These are phyloP conservation scores for Tetrapisispora iriomotensis DNA, from an alignment of 805 yeast species.

Conservation along the genomic window DNA sequence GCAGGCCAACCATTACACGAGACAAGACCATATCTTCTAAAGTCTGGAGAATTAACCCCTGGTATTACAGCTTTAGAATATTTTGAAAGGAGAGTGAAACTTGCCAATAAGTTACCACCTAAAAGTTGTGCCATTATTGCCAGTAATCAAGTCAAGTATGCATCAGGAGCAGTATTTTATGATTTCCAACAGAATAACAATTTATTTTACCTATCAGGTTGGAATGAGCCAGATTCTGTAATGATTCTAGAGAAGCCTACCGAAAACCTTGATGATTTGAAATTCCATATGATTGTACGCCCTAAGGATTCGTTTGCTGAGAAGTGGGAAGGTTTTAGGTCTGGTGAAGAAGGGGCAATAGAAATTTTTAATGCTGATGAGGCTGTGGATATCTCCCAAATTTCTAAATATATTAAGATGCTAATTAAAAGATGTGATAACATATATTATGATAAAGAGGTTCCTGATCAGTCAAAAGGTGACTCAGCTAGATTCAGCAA, in stretches of 20 bases:
- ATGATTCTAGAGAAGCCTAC: slow-evolving; percentile 54
- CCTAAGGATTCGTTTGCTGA: slow-evolving; percentile 70
- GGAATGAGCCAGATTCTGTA: slow-evolving; percentile 81
- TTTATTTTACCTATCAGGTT: slow-evolving; percentile 78
- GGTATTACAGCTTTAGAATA: slow-evolving; percentile 83
- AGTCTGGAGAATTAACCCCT: slow-evolving; percentile 74
- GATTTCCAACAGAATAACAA: slow-evolving; percentile 90
- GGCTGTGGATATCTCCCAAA: slow-evolving; percentile 35
- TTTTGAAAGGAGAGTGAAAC: slow-evolving; percentile 52
- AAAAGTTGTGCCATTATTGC: slow-evolving; percentile 66
- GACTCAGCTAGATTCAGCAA: slow-evolving; percentile 23
- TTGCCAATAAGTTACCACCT: slow-evolving; percentile 49
- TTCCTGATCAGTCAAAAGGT: slow-evolving; percentile 10
- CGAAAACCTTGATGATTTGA: slow-evolving; percentile 41
- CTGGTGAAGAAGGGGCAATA: slow-evolving; percentile 73
- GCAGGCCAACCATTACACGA: slow-evolving; percentile 85
- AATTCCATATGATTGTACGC: slow-evolving; percentile 75
- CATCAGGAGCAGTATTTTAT: slow-evolving; percentile 86
- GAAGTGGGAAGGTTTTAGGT: slow-evolving; percentile 91
- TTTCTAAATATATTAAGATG: slow-evolving; percentile 32
- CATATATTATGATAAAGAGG: slow-evolving; percentile 43
- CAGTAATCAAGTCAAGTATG: slow-evolving; percentile 63
- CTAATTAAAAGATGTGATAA: slow-evolving; percentile 40
- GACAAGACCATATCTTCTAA: slow-evolving; percentile 68
- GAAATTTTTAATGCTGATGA: slow-evolving; percentile 85